Conservation (phyloP, 176 grass and related monocot species). For the Leersia perrieri region DNA sequence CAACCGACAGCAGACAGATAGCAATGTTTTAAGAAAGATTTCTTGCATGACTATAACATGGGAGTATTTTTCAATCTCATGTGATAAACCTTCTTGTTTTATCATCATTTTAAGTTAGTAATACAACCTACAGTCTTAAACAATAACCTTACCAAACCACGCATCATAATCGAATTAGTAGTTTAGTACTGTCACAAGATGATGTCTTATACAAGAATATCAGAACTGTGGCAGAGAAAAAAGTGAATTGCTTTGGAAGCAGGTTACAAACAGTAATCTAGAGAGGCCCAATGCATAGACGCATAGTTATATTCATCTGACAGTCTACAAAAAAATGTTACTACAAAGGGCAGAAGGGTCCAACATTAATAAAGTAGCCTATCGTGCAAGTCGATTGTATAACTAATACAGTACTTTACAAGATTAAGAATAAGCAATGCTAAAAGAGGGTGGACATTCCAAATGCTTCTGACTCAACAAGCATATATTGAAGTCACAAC, state of each 20-base stretch:
- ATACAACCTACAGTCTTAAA: not conserved
- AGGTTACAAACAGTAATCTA: not conserved
- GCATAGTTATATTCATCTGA: not conserved
- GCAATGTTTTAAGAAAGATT: not conserved
- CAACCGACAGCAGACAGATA: not conserved
- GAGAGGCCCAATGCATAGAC: not conserved
- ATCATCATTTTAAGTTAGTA: not conserved
- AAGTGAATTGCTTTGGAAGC: not conserved
- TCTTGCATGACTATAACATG: not conserved
- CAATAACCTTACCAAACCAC: not conserved
- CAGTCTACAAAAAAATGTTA: not conserved
- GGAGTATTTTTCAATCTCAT: not conserved
- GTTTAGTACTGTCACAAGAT: not conserved
- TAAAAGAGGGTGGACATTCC: not conserved
- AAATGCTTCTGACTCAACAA: slow-evolving; percentile 13
- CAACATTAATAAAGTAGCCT: not conserved
- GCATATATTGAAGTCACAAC: slow-evolving; percentile 16
- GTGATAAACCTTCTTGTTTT: not conserved
- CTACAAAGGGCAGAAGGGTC: not conserved
- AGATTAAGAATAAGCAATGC: not conserved
- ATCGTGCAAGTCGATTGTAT: not conserved
- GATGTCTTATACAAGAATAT: not conserved
- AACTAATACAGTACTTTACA: not conserved
- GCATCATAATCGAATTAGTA: not conserved
- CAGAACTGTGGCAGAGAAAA: not conserved